Evolutionary conservation across 768 basidiomycete species (phyloP), one percentile per base, ranked within the genome.

Genomic region (Gloeophyllum trabeum): DNA sequence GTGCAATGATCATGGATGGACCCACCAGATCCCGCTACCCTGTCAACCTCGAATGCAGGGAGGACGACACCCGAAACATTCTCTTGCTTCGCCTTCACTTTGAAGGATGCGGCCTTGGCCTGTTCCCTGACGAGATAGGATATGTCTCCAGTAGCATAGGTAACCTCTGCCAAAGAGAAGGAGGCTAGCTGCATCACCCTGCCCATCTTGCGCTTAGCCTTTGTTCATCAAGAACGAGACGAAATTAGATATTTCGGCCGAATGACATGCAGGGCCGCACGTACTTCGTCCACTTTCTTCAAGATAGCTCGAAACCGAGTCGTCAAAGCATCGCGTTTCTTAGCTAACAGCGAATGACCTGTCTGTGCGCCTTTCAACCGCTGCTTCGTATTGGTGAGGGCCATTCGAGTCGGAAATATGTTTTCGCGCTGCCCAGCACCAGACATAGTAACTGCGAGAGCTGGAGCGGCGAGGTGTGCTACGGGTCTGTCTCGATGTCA

Each of bases 191-290:
- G 96, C 81, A 99, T 96, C 20, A 98, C 93, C 45, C 88, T 75
- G 23, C 96, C 96, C 96, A 98, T 99, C 67, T 97, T 93, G 45
- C 92, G 78, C 62, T 99, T 99, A 6, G 96, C 94, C 93, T 98
- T 44, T 16, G 21, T 16, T 13, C 16, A 32, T 37, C 36, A 21
- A 37, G 20, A 37, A 13, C 36, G 10, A 21, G 36, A 37, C 10
- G 49, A 46, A 47, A 4, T 43, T 51, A 42, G 48, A 45, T 50
- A 60, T 36, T 3, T n/a, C n/a, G n/a, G n/a, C 35, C 32, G 24
- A n/a, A 20, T 6, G 18, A 24, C n/a, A 41, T 19, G 28, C 24
- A 6, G n/a, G 26, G n/a, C 13, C 14, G 16, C 46, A 64, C 68
- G 49, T 50, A 92, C 93, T 71, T 99, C 96, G 56, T 97, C 93